phyloP scores from a whole-genome alignment of 2,329 filamentous ascomycete species.

The Cladophialophora chaetospira region DNA sequence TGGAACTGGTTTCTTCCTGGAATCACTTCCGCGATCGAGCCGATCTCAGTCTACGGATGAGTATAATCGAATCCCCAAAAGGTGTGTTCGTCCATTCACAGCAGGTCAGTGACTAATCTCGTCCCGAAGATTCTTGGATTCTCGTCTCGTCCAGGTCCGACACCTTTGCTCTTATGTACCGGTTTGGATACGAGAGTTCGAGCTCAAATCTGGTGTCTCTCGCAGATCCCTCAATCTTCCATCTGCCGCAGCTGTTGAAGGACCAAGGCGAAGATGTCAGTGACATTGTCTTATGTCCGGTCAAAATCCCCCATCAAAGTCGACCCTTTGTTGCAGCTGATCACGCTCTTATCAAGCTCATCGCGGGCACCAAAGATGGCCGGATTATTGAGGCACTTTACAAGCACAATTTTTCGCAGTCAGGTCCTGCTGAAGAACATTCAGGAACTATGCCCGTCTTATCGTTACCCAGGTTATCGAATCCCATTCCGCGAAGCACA shows the following conservation, averaged over 20 bases:
- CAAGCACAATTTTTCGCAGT: slow-evolving; percentile 8
- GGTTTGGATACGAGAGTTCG: slow-evolving; percentile 22
- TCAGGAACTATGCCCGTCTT: background rate
- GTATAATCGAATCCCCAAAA: slow-evolving; percentile 37
- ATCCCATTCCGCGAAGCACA: slow-evolving; percentile 7
- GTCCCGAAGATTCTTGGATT: slow-evolving; percentile 40
- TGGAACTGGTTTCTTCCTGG: slow-evolving; percentile 49
- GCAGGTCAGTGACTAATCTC: background rate
- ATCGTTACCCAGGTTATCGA: background rate
- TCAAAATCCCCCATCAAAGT: slow-evolving; percentile 1
- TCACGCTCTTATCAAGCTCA: slow-evolving; percentile 13
- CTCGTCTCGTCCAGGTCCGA: slow-evolving; percentile 46
- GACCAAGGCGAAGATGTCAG: background rate
- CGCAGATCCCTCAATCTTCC: slow-evolving; percentile 19
- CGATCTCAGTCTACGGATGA: slow-evolving; percentile 53
- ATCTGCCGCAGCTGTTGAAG: slow-evolving; percentile 15
- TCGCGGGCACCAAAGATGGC: slow-evolving; percentile 8
- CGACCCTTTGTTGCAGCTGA: background rate
- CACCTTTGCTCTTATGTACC: slow-evolving; percentile 39
- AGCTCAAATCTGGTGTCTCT: slow-evolving; percentile 6
- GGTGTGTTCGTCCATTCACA: slow-evolving; percentile 34
- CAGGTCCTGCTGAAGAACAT: background rate
- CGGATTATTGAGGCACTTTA: slow-evolving; percentile 20
- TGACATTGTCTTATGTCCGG: slow-evolving; percentile 14
- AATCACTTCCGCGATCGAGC: slow-evolving; percentile 57